Percentiles rank a stretch among this genome's conserved stretches.
Conservation (phyloP, 805 yeast species). For the Scheffersomyces amazonensis region DNA sequence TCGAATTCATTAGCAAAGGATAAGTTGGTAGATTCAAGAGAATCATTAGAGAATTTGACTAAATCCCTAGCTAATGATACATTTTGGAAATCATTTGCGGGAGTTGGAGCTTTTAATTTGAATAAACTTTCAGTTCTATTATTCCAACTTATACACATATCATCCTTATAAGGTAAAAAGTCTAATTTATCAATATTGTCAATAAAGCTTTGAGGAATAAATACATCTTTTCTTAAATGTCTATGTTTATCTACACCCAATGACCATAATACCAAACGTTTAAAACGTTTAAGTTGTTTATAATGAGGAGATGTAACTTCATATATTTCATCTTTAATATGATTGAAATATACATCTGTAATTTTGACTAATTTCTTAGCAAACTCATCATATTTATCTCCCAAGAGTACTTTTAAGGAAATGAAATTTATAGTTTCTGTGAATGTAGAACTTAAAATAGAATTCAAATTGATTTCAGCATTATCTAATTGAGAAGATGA, state of each 20-base stretch:
- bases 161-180: conserved; percentile 27
- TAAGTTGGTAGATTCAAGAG: background rate
- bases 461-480: conserved; percentile 39
- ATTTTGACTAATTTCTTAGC: conserved; percentile 23
- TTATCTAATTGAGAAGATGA: conserved; percentile 40
- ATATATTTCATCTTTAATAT: conserved; percentile 22
- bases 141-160: conserved; percentile 32
- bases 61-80: conserved; percentile 1
- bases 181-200: conserved; percentile 1
- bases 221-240: background rate
- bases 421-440: conserved; percentile 1
- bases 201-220: background rate
- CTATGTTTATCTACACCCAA: conserved; percentile 16
- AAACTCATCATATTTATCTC: conserved; percentile 22
- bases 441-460: conserved; percentile 17
- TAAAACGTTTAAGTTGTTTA: conserved; percentile 30
- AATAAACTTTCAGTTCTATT: conserved; percentile 17
- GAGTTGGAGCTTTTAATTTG: conserved; percentile 1
- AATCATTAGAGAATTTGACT: conserved; percentile 4
- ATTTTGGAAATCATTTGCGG: background rate
- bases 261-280: conserved; percentile 37
- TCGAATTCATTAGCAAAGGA: background rate
- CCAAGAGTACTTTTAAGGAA: background rate
- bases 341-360: conserved; percentile 35
- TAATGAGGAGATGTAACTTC: conserved; percentile 26